Evolutionary conservation across 2,329 filamentous ascomycete species (phyloP).

Genomic region (Exserohilum turcica): DNA sequence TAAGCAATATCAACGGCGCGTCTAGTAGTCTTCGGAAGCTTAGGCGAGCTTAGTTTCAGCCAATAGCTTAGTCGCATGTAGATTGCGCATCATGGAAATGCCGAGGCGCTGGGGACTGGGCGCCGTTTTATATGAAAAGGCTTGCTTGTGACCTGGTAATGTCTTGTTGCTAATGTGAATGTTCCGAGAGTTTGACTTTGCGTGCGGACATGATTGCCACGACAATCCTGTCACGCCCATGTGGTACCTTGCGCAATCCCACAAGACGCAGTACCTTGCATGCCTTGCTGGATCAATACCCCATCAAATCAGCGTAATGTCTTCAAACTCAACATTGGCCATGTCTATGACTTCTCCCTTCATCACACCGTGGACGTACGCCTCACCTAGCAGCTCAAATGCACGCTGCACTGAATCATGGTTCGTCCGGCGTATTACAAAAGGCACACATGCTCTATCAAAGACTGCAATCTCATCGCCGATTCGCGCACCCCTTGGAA

Average conservation of each 20-base stretch:
- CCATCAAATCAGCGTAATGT: conserved; percentile 19
- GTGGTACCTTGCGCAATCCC: background rate
- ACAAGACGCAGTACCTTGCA: background rate
- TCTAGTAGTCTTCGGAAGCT: conserved; percentile 21
- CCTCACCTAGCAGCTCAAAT: conserved; percentile 28
- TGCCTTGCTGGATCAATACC: background rate
- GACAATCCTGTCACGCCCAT: background rate
- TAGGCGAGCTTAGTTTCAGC: conserved; percentile 28
- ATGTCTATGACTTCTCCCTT: conserved; percentile 22
- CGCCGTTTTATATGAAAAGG: conserved; percentile 9
- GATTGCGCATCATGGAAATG: conserved; percentile 8
- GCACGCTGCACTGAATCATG: background rate
- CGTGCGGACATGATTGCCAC: background rate
- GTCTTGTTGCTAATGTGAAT: background rate
- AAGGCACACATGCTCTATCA: conserved; percentile 27
- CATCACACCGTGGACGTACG: conserved; percentile 34
- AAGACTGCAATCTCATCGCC: conserved; percentile 28
- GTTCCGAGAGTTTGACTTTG: conserved; percentile 2
- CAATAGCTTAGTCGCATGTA: conserved; percentile 25
- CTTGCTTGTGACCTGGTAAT: conserved; percentile 16
- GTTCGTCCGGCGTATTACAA: conserved; percentile 15
- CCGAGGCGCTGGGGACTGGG: conserved; percentile 5
- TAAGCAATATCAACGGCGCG: conserved; percentile 34
- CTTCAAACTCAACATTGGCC: conserved; percentile 9
- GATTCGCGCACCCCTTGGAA: conserved; percentile 22